Base-by-base conservation (phyloP, 768 basidiomycete species). In the Hericium rajendrae region DNA sequence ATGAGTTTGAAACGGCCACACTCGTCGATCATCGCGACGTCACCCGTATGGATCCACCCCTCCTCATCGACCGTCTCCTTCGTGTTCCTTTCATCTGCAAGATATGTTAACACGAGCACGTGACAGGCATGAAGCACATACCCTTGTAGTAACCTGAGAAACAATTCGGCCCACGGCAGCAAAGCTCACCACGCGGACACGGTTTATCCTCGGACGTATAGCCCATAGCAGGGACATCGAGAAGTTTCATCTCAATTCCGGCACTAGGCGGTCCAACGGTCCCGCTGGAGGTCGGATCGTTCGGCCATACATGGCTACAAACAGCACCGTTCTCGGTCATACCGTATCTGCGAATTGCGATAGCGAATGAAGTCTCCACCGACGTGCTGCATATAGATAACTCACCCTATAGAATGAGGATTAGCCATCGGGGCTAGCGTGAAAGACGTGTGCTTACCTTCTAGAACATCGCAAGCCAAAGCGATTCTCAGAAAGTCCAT, bases 31-130 rank as follows among this genome's bases (percentile, higher is more conserved):
- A 84, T 81, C 8, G 80, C 95, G 60, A 98, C 82, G 68, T 94
- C 93, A 40, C 93, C 91, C 4, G 91, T 91, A 70, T 91, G 91
- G 56, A 94, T 67, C 93, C 94, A 99, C 4, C 93, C 94, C 58
- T 94, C 90, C 2, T 80, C 79, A 66, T 94, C 92, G 53, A 98
- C 67, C 2, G 90, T 75, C 56, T 86, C 85, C 56, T 71, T 78
- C 0, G 94, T 97, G 67, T 86, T 95, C 70, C 83, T 82, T 67
- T 85, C 82, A 62, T 99, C 90, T 91, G 49, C 24, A 20, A 26
- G 32, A 32, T 32, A 32, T 32, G 32, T 22, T 51, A 11, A 50
- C 6, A 55, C 18, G 38, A 38, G 46, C 9, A 49, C 24, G 40
- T 16, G 15, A 32, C n/a, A 46, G 46, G 24, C 20, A 18, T 26